Base-by-base conservation (phyloP, 345 rosid genomes). In the Toxicodendron radicans region DNA sequence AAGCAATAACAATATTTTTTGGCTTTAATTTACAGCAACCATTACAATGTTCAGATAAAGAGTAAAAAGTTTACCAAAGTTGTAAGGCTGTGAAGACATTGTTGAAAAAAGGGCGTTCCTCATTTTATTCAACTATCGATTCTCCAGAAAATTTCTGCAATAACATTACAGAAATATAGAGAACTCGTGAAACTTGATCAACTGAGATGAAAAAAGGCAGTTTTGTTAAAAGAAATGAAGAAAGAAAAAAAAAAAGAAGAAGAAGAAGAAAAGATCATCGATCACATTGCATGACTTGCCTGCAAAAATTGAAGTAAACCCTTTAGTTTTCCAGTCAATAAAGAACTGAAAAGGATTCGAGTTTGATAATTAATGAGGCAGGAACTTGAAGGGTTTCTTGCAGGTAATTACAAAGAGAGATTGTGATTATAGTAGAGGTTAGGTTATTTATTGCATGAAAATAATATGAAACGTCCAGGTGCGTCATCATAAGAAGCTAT, bases 101-200 rank as follows among this genome's bases (percentile, higher is more conserved):
- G 82, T 71, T 56, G 86, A 71, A 71, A 77, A 77, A 73, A 73
- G 32, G 52, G 75, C 78, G 65, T 86, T 80, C 77, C 85, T 83
- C 92, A 88, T 88, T 61, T 71, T 23, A 43, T 21, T 16, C 43
- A 65, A 0, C 45, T 21, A 20, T 33, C 30, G 21, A 24, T 48
- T n/a, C 43, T 12, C 32, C 14, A 16, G n/a, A 18, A 51, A 51
- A 3, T 13, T 12, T 51, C 54, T 68, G 60, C 72, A 35, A 54
- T 57, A 32, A 24, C 23, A 43, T 38, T 14, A 17, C 8, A 10
- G 23, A 1, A 58, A 71, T 2, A 27, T 1, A 27, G 30, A 27
- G 1, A 27, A 27, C 30, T 27, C 30, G 30, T 27, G 30, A 27
- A 27, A 1, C 38, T 35, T 35, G 4, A 32, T 3, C 5, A 38